phyloP scores from a whole-genome alignment of 306 rosid genomes.

The Crotalaria pallida region DNA sequence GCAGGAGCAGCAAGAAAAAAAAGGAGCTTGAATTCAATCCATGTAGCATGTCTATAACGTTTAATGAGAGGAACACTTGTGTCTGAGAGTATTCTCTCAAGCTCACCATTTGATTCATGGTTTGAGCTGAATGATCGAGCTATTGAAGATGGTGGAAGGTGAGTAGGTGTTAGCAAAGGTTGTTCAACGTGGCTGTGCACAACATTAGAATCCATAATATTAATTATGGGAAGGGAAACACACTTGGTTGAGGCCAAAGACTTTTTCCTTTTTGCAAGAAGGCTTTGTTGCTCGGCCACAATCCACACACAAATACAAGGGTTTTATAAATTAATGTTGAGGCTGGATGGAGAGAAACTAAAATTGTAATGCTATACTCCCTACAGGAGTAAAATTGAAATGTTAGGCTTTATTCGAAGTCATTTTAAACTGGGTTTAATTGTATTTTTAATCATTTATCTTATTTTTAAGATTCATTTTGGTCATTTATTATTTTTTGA shows the following conservation, averaged over 20 bases:
- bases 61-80: background rate
- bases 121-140: constrained; percentile 15
- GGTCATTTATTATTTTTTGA: too few relatives aligned
- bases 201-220: constrained; percentile 28
- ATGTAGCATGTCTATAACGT: constrained; percentile 39
- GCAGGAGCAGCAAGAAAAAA: constrained; percentile 62
- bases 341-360: too few relatives aligned
- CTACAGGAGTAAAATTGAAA: too few relatives aligned
- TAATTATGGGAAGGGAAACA: background rate
- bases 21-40: constrained; percentile 50
- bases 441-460: too few relatives aligned
- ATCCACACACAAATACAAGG: background rate
- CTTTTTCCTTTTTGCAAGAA: background rate
- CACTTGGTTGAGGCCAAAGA: background rate
- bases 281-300: background rate
- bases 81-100: constrained; percentile 55
- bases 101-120: constrained; percentile 29
- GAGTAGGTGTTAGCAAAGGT: constrained; percentile 7
- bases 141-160: background rate
- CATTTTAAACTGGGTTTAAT: too few relatives aligned
- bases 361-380: too few relatives aligned
- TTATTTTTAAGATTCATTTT: too few relatives aligned
- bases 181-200: constrained; percentile 1
- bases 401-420: too few relatives aligned
- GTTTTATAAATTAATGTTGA: background rate